These are phyloP conservation scores for Thraustochytrium sp. DNA, from an alignment of 352 stramenopile genomes.

Conservation along the genomic window DNA sequence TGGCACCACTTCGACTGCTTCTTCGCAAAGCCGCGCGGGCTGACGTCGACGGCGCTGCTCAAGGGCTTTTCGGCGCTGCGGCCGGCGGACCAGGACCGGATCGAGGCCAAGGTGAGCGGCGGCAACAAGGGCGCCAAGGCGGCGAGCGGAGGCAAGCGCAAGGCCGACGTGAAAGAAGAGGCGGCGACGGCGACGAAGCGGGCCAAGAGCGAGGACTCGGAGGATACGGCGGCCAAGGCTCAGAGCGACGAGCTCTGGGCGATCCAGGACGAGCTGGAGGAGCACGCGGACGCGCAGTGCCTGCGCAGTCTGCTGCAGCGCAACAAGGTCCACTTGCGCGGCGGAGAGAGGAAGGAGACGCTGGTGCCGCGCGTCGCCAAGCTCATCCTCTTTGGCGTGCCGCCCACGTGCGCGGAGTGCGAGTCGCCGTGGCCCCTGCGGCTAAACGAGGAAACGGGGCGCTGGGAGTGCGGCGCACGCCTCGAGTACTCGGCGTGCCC, in stretches of 20 bases:
- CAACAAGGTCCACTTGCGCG: background rate
- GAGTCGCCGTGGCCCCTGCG: background rate
- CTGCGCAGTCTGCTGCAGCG: background rate
- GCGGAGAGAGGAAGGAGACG: conserved; percentile 1
- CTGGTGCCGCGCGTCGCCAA: conserved; percentile 12
- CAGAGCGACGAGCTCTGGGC: conserved; percentile 1
- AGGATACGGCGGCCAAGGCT: background rate
- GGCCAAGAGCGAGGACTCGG: background rate
- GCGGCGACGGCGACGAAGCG: no score
- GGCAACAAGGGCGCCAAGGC: background rate
- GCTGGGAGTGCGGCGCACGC: background rate
- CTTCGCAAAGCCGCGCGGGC: conserved; percentile 41
- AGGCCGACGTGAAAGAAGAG: background rate
- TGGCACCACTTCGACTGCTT: conserved; percentile 48
- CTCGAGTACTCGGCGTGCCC: conserved; percentile 22
- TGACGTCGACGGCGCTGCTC: background rate
- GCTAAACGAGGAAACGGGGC: background rate
- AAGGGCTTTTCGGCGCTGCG: background rate
- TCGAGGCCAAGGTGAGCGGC: background rate
- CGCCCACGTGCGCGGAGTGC: conserved; percentile 13
- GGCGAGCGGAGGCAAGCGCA: background rate
- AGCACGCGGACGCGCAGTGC: background rate
- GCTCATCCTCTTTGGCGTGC: conserved; percentile 31
- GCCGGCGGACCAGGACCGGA: background rate
- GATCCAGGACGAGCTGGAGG: conserved; percentile 13